Percentiles rank a stretch among this genome's conserved stretches.
Conservation (phyloP, 202 grass and related monocot species). For the Tripidium arundinaceum region DNA sequence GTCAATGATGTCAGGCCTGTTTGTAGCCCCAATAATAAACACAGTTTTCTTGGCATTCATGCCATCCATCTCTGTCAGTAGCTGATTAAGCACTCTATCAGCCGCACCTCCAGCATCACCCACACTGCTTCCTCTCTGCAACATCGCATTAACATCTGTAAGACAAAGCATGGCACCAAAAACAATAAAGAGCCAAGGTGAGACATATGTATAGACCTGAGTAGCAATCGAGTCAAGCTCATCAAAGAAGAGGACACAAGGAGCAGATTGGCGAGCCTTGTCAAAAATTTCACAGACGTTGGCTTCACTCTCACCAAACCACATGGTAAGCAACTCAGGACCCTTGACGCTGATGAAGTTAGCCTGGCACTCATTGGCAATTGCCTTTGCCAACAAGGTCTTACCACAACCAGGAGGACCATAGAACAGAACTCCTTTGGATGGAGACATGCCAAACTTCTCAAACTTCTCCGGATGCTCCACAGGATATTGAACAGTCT, state of each 20-base stretch:
- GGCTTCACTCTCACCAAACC: slow-evolving; percentile 97
- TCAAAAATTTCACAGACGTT: slow-evolving; percentile 91
- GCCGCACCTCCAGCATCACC: slow-evolving; percentile 93
- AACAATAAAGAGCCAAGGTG: background rate
- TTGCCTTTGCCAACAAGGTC: slow-evolving; percentile 88
- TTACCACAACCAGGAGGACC: slow-evolving; percentile 92
- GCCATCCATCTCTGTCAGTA: slow-evolving; percentile 93
- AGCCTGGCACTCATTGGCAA: slow-evolving; percentile 92
- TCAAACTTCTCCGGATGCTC: slow-evolving; percentile 93
- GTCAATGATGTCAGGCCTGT: slow-evolving; percentile 89
- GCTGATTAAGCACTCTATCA: slow-evolving; percentile 83
- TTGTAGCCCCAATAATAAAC: slow-evolving; percentile 88
- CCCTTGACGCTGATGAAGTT: slow-evolving; percentile 96
- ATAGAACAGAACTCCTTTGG: slow-evolving; percentile 90
- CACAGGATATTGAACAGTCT: slow-evolving; percentile 96
- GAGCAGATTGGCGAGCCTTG: slow-evolving; percentile 75
- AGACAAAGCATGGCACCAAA: slow-evolving; percentile 11
- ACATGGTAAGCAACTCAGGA: slow-evolving; percentile 85
- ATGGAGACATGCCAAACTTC: slow-evolving; percentile 94
- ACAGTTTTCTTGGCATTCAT: slow-evolving; percentile 92
- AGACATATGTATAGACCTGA: slow-evolving; percentile 41
- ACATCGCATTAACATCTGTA: background rate
- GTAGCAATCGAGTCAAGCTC: slow-evolving; percentile 97
- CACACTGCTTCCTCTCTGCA: slow-evolving; percentile 78
- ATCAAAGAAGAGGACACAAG: slow-evolving; percentile 93